A percentile compares a stretch with the other conserved stretches of the same genome.
Conservation (phyloP, 352 stramenopile genomes). For the Phytophthora brassicae region DNA sequence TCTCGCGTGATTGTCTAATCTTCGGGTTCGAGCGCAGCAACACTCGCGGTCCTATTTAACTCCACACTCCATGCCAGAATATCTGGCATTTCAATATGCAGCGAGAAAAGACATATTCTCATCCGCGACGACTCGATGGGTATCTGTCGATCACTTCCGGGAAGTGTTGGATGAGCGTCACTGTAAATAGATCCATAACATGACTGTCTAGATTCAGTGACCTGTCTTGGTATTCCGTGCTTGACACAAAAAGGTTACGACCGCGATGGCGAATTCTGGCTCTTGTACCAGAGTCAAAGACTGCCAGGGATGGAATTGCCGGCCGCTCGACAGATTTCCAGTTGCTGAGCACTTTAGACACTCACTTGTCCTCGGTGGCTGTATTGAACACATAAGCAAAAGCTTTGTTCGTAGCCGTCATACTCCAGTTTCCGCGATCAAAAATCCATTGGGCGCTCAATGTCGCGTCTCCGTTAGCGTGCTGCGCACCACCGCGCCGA, state of each 20-base stretch:
- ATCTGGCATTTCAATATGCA: background rate
- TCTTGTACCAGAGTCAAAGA: background rate
- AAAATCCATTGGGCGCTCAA: background rate
- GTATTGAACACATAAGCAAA: background rate
- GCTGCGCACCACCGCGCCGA: background rate
- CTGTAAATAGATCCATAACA: background rate
- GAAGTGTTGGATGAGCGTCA: constrained; percentile 4
- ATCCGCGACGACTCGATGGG: background rate
- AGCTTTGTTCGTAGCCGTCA: background rate
- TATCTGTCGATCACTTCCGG: constrained; percentile 7
- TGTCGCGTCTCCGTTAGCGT: background rate
- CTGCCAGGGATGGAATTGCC: background rate
- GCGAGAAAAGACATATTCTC: background rate
- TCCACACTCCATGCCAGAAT: constrained; percentile 3
- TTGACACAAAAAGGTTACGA: background rate
- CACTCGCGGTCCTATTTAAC: background rate
- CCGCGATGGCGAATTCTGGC: background rate
- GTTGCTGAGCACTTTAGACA: background rate
- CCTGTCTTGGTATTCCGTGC: background rate
- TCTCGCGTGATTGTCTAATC: background rate
- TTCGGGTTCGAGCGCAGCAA: background rate
- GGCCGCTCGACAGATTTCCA: background rate
- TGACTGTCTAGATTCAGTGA: background rate
- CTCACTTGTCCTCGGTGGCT: background rate
- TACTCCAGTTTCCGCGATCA: background rate